phyloP scores from a whole-genome alignment of 2,329 filamentous ascomycete species.

The Aspergillus pseudoglaucus region DNA sequence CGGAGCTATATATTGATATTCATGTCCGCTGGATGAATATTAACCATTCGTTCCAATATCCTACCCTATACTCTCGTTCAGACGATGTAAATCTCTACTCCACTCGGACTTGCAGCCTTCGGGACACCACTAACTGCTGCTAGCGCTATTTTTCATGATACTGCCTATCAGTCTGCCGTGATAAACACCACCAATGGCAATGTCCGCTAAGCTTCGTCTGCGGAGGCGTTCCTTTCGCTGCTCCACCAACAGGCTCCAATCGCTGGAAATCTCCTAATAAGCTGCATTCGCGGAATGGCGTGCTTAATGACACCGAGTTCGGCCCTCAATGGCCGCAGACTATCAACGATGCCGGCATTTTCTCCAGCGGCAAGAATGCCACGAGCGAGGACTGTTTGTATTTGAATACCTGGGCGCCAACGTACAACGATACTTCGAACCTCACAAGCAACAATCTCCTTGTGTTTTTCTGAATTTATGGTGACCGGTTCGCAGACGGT shows the following conservation, averaged over 20 bases:
- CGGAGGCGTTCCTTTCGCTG: conserved; percentile 20
- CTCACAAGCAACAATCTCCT: conserved; percentile 18
- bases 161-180: neutral
- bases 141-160: neutral
- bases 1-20: neutral
- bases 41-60: neutral
- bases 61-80: neutral
- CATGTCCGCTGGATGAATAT: neutral
- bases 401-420: conserved; percentile 18
- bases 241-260: conserved; percentile 5
- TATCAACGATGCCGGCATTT: conserved; percentile 13
- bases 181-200: conserved; percentile 12
- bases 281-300: conserved; percentile 6
- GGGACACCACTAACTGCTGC: neutral
- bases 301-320: conserved; percentile 11
- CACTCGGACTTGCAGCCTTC: neutral
- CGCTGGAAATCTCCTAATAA: conserved; percentile 6
- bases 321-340: conserved; percentile 20
- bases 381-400: conserved; percentile 23
- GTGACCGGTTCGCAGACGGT: conserved; percentile 11
- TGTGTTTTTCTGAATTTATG: conserved; percentile 15
- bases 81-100: neutral
- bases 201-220: conserved; percentile 17
- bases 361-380: conserved; percentile 24
- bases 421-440: conserved; percentile 12